Evolutionary conservation across 2,329 filamentous ascomycete genomes (phyloP), one percentile per base, ranked within the genome.

Genomic region (Colletotrichum plurivorum): DNA sequence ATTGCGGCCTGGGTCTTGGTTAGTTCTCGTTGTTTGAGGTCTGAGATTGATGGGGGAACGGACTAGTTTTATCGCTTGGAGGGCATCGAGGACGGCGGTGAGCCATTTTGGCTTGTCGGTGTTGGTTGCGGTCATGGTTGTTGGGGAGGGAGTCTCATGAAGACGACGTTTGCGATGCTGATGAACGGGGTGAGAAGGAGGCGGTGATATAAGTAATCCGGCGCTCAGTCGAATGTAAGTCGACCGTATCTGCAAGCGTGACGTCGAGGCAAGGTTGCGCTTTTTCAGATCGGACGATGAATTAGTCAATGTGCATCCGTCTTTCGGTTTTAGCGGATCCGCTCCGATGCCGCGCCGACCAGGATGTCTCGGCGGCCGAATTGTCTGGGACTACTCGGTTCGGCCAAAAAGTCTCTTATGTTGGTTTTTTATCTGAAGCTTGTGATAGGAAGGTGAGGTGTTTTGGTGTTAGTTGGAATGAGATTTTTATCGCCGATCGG

Each of bases 61-160:
- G 27, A 72, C 71, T 39, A 72, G 31, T 22, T 55, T 65, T 2
- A 71, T 43, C 7, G 71, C 69, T 2, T 54, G 41, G 5, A 61
- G 25, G 46, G 53, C 48, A 15, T 66, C 69, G 46, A 43, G 15
- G 18, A 2, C 39, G 13, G 39, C 31, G 0, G 43, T 18, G 57
- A 67, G 57, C 64, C 58, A 58, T 31, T n/a, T 48, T 15, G 68
- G 58, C 58, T 20, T 43, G 20, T 27, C 36, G 8, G 16, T 36
- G 46, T 60, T 55, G 16, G 13, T 48, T 20, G 39, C 15, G 1
- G 58, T 59, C 68, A 63, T 67, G 8, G 18, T 55, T 16, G n/a
- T 18, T 8, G 4, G 1, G 2, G 22, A 36, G 12, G 2, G 20
- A 43, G 4, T 16, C 22, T n/a, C 62, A 57, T 61, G 6, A 9